Percentiles rank a stretch among this genome's conserved stretches.
Conservation (phyloP, 1,139 yeast species). For the Kodamaea arcana region DNA sequence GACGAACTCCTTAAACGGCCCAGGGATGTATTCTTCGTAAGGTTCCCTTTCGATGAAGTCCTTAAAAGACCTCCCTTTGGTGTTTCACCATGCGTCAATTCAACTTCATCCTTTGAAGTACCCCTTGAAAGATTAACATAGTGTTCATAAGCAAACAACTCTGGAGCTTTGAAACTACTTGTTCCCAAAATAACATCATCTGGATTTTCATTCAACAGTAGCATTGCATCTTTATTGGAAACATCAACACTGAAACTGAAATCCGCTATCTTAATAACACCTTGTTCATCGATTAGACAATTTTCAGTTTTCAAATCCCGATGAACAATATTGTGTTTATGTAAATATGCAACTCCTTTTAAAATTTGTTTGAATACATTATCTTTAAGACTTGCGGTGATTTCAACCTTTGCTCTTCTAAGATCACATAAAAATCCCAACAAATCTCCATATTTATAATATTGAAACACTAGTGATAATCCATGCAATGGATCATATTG, state of each 20-base stretch:
- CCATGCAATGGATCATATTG: constrained; percentile 1
- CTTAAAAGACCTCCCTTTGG: too few species aligned
- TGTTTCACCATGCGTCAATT: too few species aligned
- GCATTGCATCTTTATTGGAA: constrained; percentile 12
- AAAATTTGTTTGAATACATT: constrained; percentile 45
- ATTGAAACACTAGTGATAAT: constrained; percentile 34
- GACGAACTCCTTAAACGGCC: too few species aligned
- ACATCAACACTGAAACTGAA: constrained; percentile 47
- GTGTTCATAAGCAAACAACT: constrained; percentile 32
- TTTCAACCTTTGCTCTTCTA: constrained; percentile 28
- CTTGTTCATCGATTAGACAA: constrained; percentile 41
- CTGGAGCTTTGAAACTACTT: constrained; percentile 54
- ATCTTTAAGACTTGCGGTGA: constrained; percentile 37
- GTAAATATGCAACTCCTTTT: constrained; percentile 44
- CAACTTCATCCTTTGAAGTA: constrained; percentile 5
- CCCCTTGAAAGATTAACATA: constrained; percentile 7
- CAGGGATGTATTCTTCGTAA: too few species aligned
- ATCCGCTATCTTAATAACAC: constrained; percentile 46
- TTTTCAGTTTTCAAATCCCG: constrained; percentile 58
- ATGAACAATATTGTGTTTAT: constrained; percentile 41
- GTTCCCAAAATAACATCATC: constrained; percentile 44
- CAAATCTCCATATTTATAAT: constrained; percentile 45
- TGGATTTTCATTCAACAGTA: constrained; percentile 18
- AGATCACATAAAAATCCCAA: constrained; percentile 36
- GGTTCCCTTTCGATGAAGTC: too few species aligned